phyloP scores from a whole-genome alignment of 2,329 filamentous ascomycete genomes.

The Phaeosphaeriaceae sp. region DNA sequence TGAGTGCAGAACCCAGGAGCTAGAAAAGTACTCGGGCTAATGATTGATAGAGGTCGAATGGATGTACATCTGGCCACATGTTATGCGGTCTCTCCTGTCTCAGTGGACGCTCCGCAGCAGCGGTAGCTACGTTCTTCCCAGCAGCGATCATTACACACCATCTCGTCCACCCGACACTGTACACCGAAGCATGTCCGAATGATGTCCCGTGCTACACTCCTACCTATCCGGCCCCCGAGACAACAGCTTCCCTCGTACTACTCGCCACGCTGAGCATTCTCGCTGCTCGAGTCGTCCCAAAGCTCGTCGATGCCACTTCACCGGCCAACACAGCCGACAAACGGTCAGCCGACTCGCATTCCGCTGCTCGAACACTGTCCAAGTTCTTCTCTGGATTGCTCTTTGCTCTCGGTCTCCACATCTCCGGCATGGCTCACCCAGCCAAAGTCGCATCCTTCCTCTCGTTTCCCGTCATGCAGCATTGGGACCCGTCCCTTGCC shows the following conservation, averaged over 20 bases:
- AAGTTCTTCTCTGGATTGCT: constrained; percentile 58
- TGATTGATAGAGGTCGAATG: constrained; percentile 41
- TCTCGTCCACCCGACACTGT: constrained; percentile 52
- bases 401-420: constrained; percentile 60
- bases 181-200: constrained; percentile 46
- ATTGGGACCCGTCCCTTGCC: constrained; percentile 60
- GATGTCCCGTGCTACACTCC: constrained; percentile 57
- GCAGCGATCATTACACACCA: constrained; percentile 44
- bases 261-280: constrained; percentile 38
- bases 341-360: constrained; percentile 1
- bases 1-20: constrained; percentile 26
- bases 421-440: constrained; percentile 61
- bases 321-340: constrained; percentile 13
- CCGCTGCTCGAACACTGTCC: constrained; percentile 45
- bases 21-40: constrained; percentile 10
- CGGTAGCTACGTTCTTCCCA: constrained; percentile 49
- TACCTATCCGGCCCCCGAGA: constrained; percentile 49
- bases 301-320: constrained; percentile 22
- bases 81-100: constrained; percentile 61
- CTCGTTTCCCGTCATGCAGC: constrained; percentile 49
- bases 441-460: constrained; percentile 62
- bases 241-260: constrained; percentile 45
- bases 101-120: constrained; percentile 58
- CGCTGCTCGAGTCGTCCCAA: constrained; percentile 30
- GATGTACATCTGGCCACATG: constrained; percentile 65